These are phyloP conservation scores for Magnolia sinica DNA, from an alignment of 164 flowering plant species.

Conservation along the genomic window DNA sequence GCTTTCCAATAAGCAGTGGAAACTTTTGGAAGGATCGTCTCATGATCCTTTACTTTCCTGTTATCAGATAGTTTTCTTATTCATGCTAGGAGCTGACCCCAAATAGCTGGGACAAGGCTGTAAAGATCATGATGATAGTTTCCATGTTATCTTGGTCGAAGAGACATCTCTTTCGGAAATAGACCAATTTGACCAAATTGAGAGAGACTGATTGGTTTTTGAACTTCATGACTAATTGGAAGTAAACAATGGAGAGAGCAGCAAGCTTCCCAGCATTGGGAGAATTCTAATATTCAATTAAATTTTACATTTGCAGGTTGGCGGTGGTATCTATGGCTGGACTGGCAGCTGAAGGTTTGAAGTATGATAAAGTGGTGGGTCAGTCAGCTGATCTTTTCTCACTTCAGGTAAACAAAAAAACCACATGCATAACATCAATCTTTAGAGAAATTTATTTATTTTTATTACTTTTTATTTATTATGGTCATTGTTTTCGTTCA, in stretches of 20 bases:
- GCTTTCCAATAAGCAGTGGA: too few relatives aligned
- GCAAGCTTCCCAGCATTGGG: background rate
- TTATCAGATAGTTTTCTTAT: too few relatives aligned
- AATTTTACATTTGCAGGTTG: slow-evolving; percentile 42
- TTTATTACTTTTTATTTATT: background rate
- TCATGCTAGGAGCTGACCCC: too few relatives aligned
- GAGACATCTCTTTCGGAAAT: too few relatives aligned
- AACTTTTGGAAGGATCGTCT: too few relatives aligned
- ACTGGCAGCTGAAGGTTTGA: slow-evolving; percentile 89
- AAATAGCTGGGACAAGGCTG: too few relatives aligned
- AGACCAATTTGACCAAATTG: background rate
- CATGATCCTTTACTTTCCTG: too few relatives aligned
- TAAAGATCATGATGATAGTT: background rate
- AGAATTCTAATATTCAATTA: background rate
- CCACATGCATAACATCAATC: background rate
- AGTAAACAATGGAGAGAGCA: background rate
- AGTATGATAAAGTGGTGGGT: slow-evolving; percentile 88
- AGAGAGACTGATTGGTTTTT: background rate
- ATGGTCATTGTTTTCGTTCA: background rate
- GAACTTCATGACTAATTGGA: background rate
- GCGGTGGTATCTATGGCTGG: slow-evolving; percentile 98
- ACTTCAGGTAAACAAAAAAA: slow-evolving; percentile 63
- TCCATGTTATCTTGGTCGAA: too few relatives aligned
- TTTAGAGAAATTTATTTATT: background rate
- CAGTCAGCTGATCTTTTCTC: slow-evolving; percentile 97